Evolutionary conservation across 495 filamentous ascomycete genomes (phyloP).

Genomic region (Cercophora sp.): DNA sequence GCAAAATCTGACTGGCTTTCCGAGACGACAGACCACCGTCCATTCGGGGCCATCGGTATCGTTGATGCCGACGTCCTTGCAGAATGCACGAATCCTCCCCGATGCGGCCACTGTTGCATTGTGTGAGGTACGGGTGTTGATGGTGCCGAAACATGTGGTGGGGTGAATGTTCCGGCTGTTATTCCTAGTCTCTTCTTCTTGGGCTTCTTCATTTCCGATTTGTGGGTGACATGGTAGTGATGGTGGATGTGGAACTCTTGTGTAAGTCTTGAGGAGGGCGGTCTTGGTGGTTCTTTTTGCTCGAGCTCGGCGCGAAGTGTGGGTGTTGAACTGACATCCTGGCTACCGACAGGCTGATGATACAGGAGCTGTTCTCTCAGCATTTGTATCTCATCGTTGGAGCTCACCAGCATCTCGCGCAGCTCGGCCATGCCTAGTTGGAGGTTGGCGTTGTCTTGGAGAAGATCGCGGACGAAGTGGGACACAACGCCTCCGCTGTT

Average conservation of each 20-base stretch:
- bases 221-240: constrained; percentile 72
- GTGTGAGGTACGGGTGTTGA: constrained; percentile 20
- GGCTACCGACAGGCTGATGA: constrained; percentile 61
- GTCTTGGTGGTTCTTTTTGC: constrained; percentile 40
- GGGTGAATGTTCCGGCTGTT: constrained; percentile 57
- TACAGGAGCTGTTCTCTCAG: constrained; percentile 78
- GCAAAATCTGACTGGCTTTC: constrained; percentile 56
- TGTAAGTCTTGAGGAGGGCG: constrained; percentile 44
- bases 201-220: constrained; percentile 59
- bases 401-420: constrained; percentile 82
- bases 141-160: constrained; percentile 34
- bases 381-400: constrained; percentile 89
- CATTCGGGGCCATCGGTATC: constrained; percentile 46
- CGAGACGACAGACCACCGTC: constrained; percentile 65
- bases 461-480: constrained; percentile 90
- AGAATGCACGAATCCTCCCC: constrained; percentile 11
- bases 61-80: constrained; percentile 47
- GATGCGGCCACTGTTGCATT: constrained; percentile 19
- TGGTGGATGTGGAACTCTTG: constrained; percentile 88
- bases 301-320: constrained; percentile 69
- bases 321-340: constrained; percentile 36
- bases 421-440: constrained; percentile 87
- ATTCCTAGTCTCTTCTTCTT: constrained; percentile 68
- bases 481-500: constrained; percentile 62
- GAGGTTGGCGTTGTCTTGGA: constrained; percentile 91